These are phyloP conservation scores for Brassica rapa DNA, from an alignment of 345 rosid genomes.

Conservation along the genomic window DNA sequence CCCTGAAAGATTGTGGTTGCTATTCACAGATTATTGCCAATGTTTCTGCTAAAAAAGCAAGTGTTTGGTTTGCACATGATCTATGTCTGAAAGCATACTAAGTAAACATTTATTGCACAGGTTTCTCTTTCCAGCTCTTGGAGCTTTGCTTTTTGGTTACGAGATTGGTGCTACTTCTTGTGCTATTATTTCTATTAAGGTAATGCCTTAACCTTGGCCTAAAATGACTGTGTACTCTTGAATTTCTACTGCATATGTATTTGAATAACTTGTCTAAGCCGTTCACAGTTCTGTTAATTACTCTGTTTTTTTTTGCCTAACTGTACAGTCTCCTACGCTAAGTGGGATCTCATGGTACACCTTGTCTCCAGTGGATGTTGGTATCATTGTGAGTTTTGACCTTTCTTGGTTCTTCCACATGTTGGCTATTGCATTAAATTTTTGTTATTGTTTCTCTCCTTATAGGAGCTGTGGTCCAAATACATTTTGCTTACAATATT, in stretches of 20 bases:
- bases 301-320: slow-evolving; percentile 23
- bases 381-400: slow-evolving; percentile 85
- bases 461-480: not conserved
- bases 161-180: slow-evolving; percentile 97
- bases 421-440: not conserved
- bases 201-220: slow-evolving; percentile 28
- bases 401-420: slow-evolving; percentile 18
- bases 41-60: slow-evolving; percentile 10
- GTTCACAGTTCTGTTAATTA: no score
- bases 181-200: slow-evolving; percentile 82
- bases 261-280: no score
- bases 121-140: slow-evolving; percentile 97
- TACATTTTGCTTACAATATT: not conserved
- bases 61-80: slow-evolving; percentile 5
- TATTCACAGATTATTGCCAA: not conserved
- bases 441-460: slow-evolving; percentile 10
- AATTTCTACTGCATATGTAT: not conserved
- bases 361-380: slow-evolving; percentile 81
- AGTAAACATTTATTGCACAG: slow-evolving; percentile 49
- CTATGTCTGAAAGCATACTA: slow-evolving; percentile 13
- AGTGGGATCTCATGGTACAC: slow-evolving; percentile 90
- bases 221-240: slow-evolving; percentile 4
- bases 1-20: not conserved
- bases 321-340: slow-evolving; percentile 68
- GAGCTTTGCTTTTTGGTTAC: slow-evolving; percentile 90